Base-by-base conservation (phyloP, 176 grass and related monocot species). In the Aegilops umbellulata region DNA sequence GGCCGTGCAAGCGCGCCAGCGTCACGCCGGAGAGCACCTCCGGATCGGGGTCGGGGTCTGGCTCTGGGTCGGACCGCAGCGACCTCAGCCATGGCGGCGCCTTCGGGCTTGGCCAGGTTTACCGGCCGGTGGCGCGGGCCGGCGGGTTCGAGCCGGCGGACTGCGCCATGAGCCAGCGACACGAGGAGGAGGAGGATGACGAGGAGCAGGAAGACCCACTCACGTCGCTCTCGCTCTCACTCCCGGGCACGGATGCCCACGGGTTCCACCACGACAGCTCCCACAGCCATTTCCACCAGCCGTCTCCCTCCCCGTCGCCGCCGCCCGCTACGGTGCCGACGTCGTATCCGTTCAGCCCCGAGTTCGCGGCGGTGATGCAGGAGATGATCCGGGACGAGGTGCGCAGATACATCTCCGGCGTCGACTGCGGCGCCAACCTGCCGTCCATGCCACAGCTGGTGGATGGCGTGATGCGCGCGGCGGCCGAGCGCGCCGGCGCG, bases 381-480 rank as follows among this genome's bases (percentile, higher is more conserved):
- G 92, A 97, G 22, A 88, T 97, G 90, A 94, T 97, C 53, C 92
- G 88, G 19, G 76, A 46, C 6, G 95, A 98, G 66, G 95, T 98
- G 78, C 78, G 67, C 68, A 83, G 82, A 74, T 98, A 95, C 93
- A 95, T 98, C 89, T 62, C 86, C 5, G 82, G 86, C 32, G 83
- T 77, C 25, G 82, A 65, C 29, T 90, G 86, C 89, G 86, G 84
- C 67, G 25, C 47, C 4, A 20, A 75, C 8, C 69, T 69, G 29
- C 25, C 85, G 47, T 81, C 23, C 35, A 82, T 82, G 82, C 90
- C 90, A 19, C 90, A 72, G 63, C 53, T 91, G 4, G 17, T 91
- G 9, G 90, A 71, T 2, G 89, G 85, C 49, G 85, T 91, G 10
- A 88, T 88, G 85, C 89, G 89, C 38, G 85, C 86, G 11, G 85